Base-by-base conservation (phyloP, 306 rosid genomes). In the Acacia melanoxylon region DNA sequence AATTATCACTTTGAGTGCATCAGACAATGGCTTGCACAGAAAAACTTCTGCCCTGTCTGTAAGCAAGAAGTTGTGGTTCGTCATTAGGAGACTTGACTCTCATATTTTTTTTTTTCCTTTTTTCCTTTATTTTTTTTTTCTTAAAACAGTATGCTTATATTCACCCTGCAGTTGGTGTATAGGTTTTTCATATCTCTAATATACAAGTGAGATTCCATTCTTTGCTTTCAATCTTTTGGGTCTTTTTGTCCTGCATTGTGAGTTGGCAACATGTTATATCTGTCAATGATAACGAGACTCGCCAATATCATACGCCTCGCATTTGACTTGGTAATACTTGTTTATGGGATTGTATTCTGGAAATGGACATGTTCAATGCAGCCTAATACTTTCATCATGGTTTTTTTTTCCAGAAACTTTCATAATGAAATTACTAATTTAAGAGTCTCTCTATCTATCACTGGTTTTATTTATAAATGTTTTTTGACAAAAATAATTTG, bases 11-110 rank as follows among this genome's bases (percentile, higher is more conserved):
- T 91, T 76, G 83, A 88, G 68, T 93, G 99, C 77, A 92, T 96
- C 83, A 88, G 88, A 83, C 97, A 90, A 86, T 96, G 99, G 99
- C 92, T 96, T 74, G 84, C 81, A 58, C 99, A 88, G 76, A 96
- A 93, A 78, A 96, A 96, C 56, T 84, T 86, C 79, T 96, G 99
- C 87, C 99, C 99, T 0, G 91, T 96, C 44, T 96, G 99, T 69
- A 96, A 96, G 91, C 86, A 83, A 61, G 92, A 94, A 76, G 94
- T 91, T 2, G 83, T 63, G 75, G 86, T 78, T 80, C 90, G 92
- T 79, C 82, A 81, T 83, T 85, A 80, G 87, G 85, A 46, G 78
- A 27, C 76, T n/a, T 66, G 52, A 56, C 72, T 24, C n/a, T 51
- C 68, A 69, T 40, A 33, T 48, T 76, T 75, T 25, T 48, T 76